These are phyloP conservation scores for Quercus alba DNA, from an alignment of 306 rosid species.

Conservation along the genomic window DNA sequence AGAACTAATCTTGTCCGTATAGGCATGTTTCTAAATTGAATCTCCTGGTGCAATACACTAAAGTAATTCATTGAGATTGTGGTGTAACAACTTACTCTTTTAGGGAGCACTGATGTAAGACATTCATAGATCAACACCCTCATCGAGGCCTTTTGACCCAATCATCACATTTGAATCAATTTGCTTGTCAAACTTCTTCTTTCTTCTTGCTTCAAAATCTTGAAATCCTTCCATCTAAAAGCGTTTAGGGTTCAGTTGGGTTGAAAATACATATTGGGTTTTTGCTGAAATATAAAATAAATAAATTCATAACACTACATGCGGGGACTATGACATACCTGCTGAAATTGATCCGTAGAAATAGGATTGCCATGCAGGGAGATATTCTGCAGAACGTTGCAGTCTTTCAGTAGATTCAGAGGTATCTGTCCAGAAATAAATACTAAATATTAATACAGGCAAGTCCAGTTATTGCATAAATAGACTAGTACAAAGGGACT, in stretches of 20 bases:
- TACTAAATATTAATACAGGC: neutral
- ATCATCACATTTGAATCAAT: conserved; percentile 90
- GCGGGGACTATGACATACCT: conserved; percentile 40
- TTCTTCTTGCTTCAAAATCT: conserved; percentile 91
- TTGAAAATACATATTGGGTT: conserved; percentile 7
- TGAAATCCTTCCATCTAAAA: conserved; percentile 85
- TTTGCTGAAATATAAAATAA: neutral
- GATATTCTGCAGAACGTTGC: no score
- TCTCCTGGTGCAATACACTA: no score
- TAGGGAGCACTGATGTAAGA: neutral
- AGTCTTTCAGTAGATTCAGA: no score
- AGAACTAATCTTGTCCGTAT: no score
- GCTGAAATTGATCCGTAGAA: conserved; percentile 51
- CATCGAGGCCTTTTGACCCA: conserved; percentile 89
- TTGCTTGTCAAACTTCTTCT: conserved; percentile 92
- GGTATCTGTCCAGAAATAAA: no score
- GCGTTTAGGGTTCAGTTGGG: conserved; percentile 13
- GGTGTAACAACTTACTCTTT: conserved; percentile 8
- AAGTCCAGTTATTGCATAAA: neutral
- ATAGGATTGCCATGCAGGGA: no score
- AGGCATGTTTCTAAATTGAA: neutral
- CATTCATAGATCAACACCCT: conserved; percentile 80
- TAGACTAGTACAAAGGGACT: neutral
- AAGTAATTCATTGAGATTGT: neutral
- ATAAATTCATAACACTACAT: neutral